Evolutionary conservation across 768 basidiomycete genomes (phyloP).

Genomic region (Cantharellus anzutake): DNA sequence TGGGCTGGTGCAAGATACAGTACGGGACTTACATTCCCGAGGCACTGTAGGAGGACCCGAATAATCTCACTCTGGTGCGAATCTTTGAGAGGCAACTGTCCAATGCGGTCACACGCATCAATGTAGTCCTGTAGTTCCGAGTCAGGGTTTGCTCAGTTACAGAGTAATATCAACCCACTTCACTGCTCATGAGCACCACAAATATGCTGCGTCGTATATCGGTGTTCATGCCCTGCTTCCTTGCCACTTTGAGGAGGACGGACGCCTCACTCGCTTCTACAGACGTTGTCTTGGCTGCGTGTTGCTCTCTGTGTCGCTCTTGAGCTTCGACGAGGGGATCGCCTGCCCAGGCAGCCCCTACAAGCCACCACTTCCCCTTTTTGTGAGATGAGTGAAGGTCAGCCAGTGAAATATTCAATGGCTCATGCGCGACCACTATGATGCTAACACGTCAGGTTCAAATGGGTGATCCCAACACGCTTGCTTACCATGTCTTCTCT

Average conservation of each 20-base stretch:
- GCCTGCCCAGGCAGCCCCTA: slow-evolving; percentile 90
- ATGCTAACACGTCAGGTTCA: background rate
- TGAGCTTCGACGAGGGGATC: slow-evolving; percentile 63
- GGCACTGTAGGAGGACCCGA: slow-evolving; percentile 84
- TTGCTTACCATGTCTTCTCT: slow-evolving; percentile 49
- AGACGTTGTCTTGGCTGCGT: slow-evolving; percentile 10
- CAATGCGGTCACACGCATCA: slow-evolving; percentile 85
- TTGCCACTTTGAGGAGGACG: slow-evolving; percentile 56
- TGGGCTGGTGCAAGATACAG: background rate
- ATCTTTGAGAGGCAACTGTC: slow-evolving; percentile 66
- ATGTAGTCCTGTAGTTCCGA: slow-evolving; percentile 58
- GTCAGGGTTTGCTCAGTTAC: background rate
- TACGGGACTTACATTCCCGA: slow-evolving; percentile 49
- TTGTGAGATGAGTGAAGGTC: slow-evolving; percentile 71
- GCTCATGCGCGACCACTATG: slow-evolving; percentile 64
- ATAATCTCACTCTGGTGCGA: slow-evolving; percentile 88
- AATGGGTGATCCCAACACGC: background rate
- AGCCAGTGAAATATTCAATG: slow-evolving; percentile 65
- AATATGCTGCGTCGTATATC: slow-evolving; percentile 85
- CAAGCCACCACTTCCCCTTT: slow-evolving; percentile 97
- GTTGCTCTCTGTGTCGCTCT: slow-evolving; percentile 17
- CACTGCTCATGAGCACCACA: slow-evolving; percentile 86
- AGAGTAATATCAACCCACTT: slow-evolving; percentile 28
- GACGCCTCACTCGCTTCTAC: slow-evolving; percentile 12
- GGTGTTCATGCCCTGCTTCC: slow-evolving; percentile 96